Evolutionary conservation across 2,329 filamentous ascomycete genomes (phyloP).

Genomic region (Colletotrichum sp.): DNA sequence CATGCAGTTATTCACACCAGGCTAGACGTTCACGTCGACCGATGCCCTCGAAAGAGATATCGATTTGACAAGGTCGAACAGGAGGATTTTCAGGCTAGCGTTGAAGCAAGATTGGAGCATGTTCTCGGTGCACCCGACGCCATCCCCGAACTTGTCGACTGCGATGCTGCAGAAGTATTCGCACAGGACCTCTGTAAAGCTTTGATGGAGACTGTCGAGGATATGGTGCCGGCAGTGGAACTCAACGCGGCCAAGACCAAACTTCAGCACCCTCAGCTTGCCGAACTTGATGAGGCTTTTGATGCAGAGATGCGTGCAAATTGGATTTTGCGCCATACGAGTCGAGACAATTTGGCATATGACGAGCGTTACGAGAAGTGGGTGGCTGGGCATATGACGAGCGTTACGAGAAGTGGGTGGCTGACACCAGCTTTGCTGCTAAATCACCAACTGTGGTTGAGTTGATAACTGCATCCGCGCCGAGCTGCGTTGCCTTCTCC

Average conservation of each 20-base stretch:
- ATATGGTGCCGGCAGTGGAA: background rate
- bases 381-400: background rate
- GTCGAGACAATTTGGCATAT: background rate
- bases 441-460: background rate
- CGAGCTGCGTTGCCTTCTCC: background rate
- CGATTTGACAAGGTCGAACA: background rate
- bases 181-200: background rate
- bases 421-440: background rate
- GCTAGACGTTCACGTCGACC: rapidly evolving
- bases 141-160: background rate
- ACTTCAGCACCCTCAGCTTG: background rate
- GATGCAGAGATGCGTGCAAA: background rate
- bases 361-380: background rate
- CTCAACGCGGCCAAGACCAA: background rate
- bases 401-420: background rate
- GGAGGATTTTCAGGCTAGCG: background rate
- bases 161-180: background rate
- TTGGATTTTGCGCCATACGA: rapidly evolving
- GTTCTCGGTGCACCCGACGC: background rate
- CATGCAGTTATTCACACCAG: background rate
- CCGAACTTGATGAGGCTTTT: background rate
- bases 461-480: background rate
- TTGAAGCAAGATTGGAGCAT: background rate
- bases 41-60: background rate
- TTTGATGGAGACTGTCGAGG: background rate